Evolutionary conservation across 805 yeast species (phyloP).

Genomic region (Teunomyces pallodes): DNA sequence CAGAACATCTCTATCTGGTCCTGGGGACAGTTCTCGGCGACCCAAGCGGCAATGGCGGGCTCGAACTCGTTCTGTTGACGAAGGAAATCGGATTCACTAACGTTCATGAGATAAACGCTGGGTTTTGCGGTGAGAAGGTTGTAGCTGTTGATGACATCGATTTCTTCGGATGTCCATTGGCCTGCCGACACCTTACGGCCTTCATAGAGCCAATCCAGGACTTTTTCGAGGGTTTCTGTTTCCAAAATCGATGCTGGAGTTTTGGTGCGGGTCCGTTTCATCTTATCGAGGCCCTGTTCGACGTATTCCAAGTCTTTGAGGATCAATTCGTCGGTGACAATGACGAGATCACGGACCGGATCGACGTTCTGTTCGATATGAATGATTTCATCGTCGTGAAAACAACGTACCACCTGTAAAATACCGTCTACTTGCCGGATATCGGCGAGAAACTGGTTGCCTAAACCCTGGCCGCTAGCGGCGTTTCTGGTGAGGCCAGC

Average conservation of each 20-base stretch:
- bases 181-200: constrained; percentile 61
- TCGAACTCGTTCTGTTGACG: constrained; percentile 51
- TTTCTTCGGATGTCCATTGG: constrained; percentile 61
- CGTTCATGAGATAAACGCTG: constrained; percentile 72
- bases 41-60: constrained; percentile 60
- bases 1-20: constrained; percentile 38
- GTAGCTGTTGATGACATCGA: constrained; percentile 64
- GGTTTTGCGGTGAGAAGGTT: constrained; percentile 86
- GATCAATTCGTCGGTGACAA: constrained; percentile 61
- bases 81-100: constrained; percentile 66
- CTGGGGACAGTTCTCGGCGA: constrained; percentile 61
- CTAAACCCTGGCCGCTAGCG: constrained; percentile 64
- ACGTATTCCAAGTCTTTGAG: constrained; percentile 62
- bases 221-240: constrained; percentile 27
- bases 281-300: constrained; percentile 44
- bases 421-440: constrained; percentile 72
- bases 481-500: constrained; percentile 59
- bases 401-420: constrained; percentile 66
- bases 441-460: constrained; percentile 69
- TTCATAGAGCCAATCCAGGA: constrained; percentile 35
- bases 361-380: constrained; percentile 65
- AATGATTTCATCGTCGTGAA: constrained; percentile 61
- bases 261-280: constrained; percentile 28
- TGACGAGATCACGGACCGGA: constrained; percentile 61
- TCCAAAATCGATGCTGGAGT: constrained; percentile 25